Evolutionary conservation across 257 asterid genomes (phyloP), one percentile per base, ranked within the genome.

Genomic region (Mentha longifolia): DNA sequence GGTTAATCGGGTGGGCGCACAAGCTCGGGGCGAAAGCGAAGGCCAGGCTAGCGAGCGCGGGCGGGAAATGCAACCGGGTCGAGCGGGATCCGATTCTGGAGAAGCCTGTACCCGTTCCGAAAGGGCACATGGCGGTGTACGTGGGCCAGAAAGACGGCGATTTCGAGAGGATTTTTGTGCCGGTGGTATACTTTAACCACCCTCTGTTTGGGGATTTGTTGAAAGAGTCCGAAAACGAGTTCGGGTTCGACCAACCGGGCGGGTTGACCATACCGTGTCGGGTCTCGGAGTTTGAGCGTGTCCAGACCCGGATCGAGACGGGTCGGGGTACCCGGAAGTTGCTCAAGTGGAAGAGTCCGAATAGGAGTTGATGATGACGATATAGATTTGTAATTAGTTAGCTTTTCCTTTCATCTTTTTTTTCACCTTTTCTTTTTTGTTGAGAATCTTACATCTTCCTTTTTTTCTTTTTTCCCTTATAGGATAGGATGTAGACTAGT

Each of bases 201-300:
- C 97, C 97, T 12, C 56, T 91, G 79, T 91, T 91, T 68, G 87
- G 79, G 57, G 85, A 86, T 67, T 77, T 91, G 76, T 59, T 91
- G 28, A 85, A 70, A 37, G 86, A 84, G 59, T 85, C 94, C 14
- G 94, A 91, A 67, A 73, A 75, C 19, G 92, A 83, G 79, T 86
- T 74, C 81, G 97, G 97, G 87, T 91, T 83, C 50, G 42, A 84
- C 55, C 90, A 91, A n/a, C 89, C 92, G 63, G 96, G 97, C 41
- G 94, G 88, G 56, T 69, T 91, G 15, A 82, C 89, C 4, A 79
- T 91, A 65, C 96, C 96, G 6, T 88, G 96, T 71, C 90, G 82
- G 81, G 59, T 88, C 74, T 77, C 97, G 75, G 97, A 91, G 89
- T 86, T 91, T 81, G 94, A 91, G 96, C 79, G 80, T 15, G 85